Evolutionary conservation across 768 basidiomycete genomes (phyloP), one percentile per base, ranked within the genome.

Genomic region (Tylopilus sp.): DNA sequence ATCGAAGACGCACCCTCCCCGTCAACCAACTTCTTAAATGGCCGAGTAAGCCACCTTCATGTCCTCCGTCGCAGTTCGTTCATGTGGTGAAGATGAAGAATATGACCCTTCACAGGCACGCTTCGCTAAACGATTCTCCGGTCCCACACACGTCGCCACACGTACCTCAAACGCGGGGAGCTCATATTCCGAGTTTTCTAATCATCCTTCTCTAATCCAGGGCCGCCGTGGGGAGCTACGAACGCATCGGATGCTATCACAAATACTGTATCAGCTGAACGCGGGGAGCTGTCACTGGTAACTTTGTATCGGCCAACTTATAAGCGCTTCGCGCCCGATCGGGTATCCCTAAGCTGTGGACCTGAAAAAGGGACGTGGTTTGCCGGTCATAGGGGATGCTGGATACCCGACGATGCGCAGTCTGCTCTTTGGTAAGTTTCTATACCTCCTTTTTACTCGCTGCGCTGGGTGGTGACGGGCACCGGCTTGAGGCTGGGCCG

Each of bases 91-190:
- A 53, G 47, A 36, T 21, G 17, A 43, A 12, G 18, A 45, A 47
- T 56, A 56, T 48, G 42, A 48, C 40, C 30, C 20, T 40, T 59
- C 57, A 50, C 48, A 57, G 62, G 63, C 45, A 55, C 57, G 13
- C 46, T 59, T 65, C 57, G 49, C 15, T n/a, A 39, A 47, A n/a
- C 6, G 63, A 62, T 62, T 53, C 60, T 31, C 60, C 48, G n/a
- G 23, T 54, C 51, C 47, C 51, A 55, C 47, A 55, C 31, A 51
- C 23, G 41, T 22, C 50, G 31, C n/a, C 35, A 44, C 38, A n/a
- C 21, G 50, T 28, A 22, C 42, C 54, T 50, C 48, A 51, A 56
- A 51, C 25, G 47, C 30, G 53, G 52, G 53, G 52, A 23, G 31
- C n/a, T 35, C 28, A 28, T n/a, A n/a, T 28, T 28, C 28, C 11